These are phyloP conservation scores for Cantharellus anzutake DNA, from an alignment of 768 basidiomycete species.

Conservation along the genomic window DNA sequence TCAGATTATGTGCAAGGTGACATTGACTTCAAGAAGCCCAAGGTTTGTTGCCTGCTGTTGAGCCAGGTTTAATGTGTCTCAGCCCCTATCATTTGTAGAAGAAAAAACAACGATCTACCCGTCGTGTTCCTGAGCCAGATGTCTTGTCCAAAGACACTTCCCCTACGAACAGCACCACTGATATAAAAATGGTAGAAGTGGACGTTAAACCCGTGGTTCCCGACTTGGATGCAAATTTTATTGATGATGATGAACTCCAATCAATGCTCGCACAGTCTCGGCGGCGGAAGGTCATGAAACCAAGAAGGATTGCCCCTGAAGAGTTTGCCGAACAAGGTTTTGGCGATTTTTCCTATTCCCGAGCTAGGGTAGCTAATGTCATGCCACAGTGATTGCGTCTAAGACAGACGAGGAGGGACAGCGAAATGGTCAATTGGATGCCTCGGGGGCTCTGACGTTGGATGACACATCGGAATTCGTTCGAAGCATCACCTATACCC, in stretches of 20 bases:
- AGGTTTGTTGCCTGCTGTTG: conserved; percentile 27
- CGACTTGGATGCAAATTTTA: conserved; percentile 72
- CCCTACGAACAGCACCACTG: conserved; percentile 18
- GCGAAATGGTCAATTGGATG: too few species aligned
- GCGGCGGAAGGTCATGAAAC: conserved; percentile 58
- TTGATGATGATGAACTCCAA: conserved; percentile 97
- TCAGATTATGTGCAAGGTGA: conserved; percentile 86
- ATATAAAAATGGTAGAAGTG: conserved; percentile 47
- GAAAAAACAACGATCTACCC: conserved; percentile 77
- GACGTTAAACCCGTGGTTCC: conserved; percentile 55
- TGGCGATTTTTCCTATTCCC: not conserved
- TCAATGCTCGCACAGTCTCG: conserved; percentile 75
- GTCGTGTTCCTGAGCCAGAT: conserved; percentile 23
- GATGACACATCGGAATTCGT: conserved; percentile 98
- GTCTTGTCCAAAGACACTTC: conserved; percentile 31
- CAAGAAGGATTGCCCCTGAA: conserved; percentile 61
- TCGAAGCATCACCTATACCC: conserved; percentile 56
- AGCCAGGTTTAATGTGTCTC: conserved; percentile 1
- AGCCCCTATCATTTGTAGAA: conserved; percentile 28
- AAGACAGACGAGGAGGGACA: conserved; percentile 27
- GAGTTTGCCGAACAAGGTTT: conserved; percentile 60
- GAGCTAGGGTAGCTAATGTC: not conserved
- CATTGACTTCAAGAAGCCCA: conserved; percentile 86
- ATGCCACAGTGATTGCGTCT: conserved; percentile 38
- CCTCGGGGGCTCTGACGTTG: conserved; percentile 40